Evolutionary conservation across 1,284 basidiomycete genomes (phyloP), one percentile per base, ranked within the genome.

Genomic region (Mycosarcoma maydis): DNA sequence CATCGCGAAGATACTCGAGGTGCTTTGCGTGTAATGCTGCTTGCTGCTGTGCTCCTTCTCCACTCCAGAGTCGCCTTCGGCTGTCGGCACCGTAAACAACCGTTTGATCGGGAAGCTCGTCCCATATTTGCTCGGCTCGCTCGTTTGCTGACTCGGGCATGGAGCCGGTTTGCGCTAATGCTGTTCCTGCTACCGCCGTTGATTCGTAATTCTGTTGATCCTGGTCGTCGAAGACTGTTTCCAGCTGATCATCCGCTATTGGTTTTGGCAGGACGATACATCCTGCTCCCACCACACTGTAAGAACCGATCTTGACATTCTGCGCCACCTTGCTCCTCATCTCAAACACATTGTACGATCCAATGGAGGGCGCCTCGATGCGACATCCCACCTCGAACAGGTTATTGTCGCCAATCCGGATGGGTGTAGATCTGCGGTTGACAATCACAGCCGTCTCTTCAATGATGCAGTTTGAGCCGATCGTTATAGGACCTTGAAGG

Each of bases 301-400:
- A 88, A 17, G 89, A 88, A 0, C 88, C 87, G 51, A 97, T 86
- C 1, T 87, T 86, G 53, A 95, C 88, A 3, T 88, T 90, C 66
- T 90, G 88, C 47, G 92, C 89, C 9, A 92, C 88, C 41, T 90
- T 87, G 16, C 89, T 88, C 22, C 89, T 88, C 0, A 91, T 90
- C 38, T 90, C 90, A 53, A 98, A 86, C 1, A 90, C 91, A 83
- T 97, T 97, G 82, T 86, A 87, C 75, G 89, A 86, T 10, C 94
- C 94, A 41, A 97, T 86, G 5, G 87, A 86, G 1, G 90, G 89
- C 11, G 88, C 90, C 83, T 96, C 94, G 43, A 96, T 87, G 91
- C 92, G 88, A 82, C 90, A 92, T 10, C 90, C 91, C 44, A 95
- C 92, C 84, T 96, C 92, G 78, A 98, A 95, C 47, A 93, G 84